Evolutionary conservation across 2,329 filamentous ascomycete genomes (phyloP), one percentile per base, ranked within the genome.

Genomic region (Gnomoniopsis sp.): DNA sequence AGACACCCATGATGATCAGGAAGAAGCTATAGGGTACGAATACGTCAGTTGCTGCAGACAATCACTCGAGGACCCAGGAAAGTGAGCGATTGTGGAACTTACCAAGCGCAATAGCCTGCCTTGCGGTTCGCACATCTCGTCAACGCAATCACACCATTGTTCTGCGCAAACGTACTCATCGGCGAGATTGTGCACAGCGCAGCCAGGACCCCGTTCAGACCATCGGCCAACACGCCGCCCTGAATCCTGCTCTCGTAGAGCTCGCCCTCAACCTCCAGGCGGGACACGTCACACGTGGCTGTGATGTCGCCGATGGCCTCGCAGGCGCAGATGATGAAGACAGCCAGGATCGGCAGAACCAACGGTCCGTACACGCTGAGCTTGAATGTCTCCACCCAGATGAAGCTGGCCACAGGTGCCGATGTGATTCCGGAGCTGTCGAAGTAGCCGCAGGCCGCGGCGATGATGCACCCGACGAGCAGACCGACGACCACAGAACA

Each of bases 141-240:
- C 48, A 95, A 78, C 0, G 90, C 88, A 61, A 95, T 93, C 53
- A 93, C 89, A 38, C 90, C 90, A 70, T 93, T 93, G 76, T 93
- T 93, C 71, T 93, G 89, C 0, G 90, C 90, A 65, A 93, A 93
- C 0, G 87, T 88, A 1, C 85, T 87, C 84, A 93, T 90, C 33
- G 90, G 89, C 0, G 89, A 90, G 65, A 91, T 89, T 50, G 90
- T 93, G 76, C 87, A 89, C 34, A 95, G 81, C 1, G 86, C 88
- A 17, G 89, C 88, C 17, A 93, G 76, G 63, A 91, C 75, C 38
- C 90, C 89, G 66, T 90, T 91, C 53, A 92, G 65, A 1, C 90
- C 90, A 65, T 95, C 91, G 0, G 89, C 89, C 3, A 95, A 72
- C 17, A 93, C 83, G 36, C 90, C 90, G 14, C 90, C 90, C 71